Conservation (phyloP, 306 rosid species). For the Citrullus mucosospermus region DNA sequence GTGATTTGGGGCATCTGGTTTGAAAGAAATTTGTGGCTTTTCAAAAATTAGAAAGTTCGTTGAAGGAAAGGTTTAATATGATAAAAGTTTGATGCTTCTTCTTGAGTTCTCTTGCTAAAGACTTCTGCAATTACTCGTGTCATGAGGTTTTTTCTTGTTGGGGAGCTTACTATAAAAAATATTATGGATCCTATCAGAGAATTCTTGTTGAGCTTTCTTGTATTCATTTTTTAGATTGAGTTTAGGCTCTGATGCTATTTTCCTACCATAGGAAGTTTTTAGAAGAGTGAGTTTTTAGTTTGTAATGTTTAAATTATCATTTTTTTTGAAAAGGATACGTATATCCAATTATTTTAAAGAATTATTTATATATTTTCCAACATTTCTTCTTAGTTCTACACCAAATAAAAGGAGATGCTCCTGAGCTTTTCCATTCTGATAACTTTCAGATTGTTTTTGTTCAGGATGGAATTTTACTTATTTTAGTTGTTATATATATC, state of each 20-base stretch:
- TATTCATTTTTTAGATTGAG: background rate
- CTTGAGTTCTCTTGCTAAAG: background rate
- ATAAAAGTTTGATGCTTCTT: background rate
- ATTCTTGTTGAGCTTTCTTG: background rate
- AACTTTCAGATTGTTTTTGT: background rate
- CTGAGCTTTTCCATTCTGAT: background rate
- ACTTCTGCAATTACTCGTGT: background rate
- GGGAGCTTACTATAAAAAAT: background rate
- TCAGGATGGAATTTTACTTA: background rate
- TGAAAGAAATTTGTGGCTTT: background rate
- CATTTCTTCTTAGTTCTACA: background rate
- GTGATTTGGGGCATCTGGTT: background rate
- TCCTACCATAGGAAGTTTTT: background rate
- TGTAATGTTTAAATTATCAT: background rate
- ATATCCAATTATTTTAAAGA: background rate
- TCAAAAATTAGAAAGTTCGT: background rate
- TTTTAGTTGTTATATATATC: background rate
- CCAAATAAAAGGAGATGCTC: background rate
- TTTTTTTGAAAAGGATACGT: background rate
- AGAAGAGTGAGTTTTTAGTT: background rate
- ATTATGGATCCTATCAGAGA: background rate
- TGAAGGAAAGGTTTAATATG: background rate
- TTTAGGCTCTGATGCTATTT: background rate
- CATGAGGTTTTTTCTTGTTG: background rate
- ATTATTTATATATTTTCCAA: background rate